phyloP scores from a whole-genome alignment of 169 alveolate genomes.

The Cryptosporidium ryanae region DNA sequence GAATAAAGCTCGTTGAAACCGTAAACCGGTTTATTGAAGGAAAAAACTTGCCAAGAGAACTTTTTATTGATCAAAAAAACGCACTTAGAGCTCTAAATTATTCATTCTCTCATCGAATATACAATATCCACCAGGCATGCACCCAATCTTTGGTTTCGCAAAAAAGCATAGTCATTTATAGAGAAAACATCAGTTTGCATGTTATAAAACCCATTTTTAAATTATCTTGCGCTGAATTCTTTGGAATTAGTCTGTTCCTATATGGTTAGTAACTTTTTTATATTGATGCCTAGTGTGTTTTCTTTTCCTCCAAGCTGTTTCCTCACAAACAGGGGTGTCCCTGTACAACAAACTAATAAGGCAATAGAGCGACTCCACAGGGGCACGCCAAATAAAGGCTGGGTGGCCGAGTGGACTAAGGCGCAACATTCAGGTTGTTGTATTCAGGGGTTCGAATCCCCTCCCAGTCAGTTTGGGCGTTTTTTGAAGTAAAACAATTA shows the following conservation, averaged over 20 bases:
- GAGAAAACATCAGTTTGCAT: constrained; percentile 35
- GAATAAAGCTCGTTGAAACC: constrained; percentile 5
- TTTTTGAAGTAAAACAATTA: not conserved
- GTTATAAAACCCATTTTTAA: constrained; percentile 38
- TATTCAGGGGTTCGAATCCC: constrained; percentile 77
- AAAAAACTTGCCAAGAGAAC: constrained; percentile 16
- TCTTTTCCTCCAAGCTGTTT: not conserved
- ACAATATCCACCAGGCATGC: constrained; percentile 66
- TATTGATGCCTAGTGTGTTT: not conserved
- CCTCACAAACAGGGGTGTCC: not conserved
- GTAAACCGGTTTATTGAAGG: constrained; percentile 20
- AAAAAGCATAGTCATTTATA: constrained; percentile 38
- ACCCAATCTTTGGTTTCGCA: constrained; percentile 67
- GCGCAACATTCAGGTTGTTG: constrained; percentile 77
- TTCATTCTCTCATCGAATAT: constrained; percentile 38
- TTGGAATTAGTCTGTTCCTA: constrained; percentile 53
- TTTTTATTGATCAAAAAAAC: constrained; percentile 28
- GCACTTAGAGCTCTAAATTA: constrained; percentile 58
- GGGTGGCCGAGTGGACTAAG: constrained; percentile 78
- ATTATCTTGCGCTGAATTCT: constrained; percentile 60
- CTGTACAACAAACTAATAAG: too few species aligned
- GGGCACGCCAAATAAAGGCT: not conserved
- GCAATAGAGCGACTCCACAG: too few species aligned
- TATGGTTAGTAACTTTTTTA: not conserved
- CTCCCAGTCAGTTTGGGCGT: constrained; percentile 59